phyloP scores from a whole-genome alignment of 345 rosid species.

The Nephelium lappaceum region DNA sequence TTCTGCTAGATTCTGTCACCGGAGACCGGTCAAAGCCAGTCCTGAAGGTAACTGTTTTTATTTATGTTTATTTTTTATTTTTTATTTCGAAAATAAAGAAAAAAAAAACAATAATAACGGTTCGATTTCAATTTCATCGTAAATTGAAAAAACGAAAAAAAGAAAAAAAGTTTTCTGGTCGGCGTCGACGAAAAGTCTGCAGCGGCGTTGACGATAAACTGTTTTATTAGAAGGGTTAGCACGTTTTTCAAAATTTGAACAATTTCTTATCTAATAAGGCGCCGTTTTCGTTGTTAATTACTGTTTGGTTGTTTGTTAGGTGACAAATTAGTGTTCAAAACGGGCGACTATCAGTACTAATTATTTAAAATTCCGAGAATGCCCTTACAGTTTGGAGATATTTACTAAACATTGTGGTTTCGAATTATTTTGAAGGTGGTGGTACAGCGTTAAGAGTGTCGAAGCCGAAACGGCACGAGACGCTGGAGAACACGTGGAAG shows the following conservation, averaged over 20 bases:
- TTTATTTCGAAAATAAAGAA: too few species aligned
- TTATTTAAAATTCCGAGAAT: neutral
- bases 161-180: neutral
- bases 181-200: neutral
- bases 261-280: neutral
- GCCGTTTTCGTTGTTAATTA: neutral
- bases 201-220: neutral
- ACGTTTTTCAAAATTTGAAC: neutral
- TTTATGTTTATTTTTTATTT: neutral
- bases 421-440: slow-evolving; percentile 27
- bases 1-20: slow-evolving; percentile 51
- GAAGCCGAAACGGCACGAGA: slow-evolving; percentile 57
- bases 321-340: neutral
- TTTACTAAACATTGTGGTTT: neutral
- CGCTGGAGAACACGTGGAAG: slow-evolving; percentile 83
- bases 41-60: slow-evolving; percentile 51
- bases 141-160: neutral
- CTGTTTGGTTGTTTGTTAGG: neutral
- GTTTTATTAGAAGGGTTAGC: neutral
- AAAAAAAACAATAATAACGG: slow-evolving; percentile 4
- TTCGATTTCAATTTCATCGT: slow-evolving; percentile 1
- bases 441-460: slow-evolving; percentile 54
- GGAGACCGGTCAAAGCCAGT: slow-evolving; percentile 39
- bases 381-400: neutral
- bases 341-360: neutral